Percentiles rank a stretch among this genome's conserved stretches.
phyloP scores from a whole-genome alignment of 2,329 filamentous ascomycete genomes.

The Microcyclosporella mali region DNA sequence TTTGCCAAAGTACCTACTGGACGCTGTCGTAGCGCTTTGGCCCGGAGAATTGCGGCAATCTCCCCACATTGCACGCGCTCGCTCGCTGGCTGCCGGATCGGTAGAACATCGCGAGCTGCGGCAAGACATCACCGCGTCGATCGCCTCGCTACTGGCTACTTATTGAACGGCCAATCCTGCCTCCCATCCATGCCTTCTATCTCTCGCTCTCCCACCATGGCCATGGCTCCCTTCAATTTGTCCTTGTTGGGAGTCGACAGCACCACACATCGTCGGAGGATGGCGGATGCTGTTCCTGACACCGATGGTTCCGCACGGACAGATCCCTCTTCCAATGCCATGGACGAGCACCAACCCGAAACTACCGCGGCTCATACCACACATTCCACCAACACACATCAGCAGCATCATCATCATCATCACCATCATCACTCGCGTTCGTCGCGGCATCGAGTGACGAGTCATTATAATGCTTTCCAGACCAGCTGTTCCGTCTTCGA shows the following conservation, averaged over 20 bases:
- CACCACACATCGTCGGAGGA: neutral
- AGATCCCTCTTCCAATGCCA: no score
- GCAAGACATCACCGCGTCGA: constrained; percentile 3
- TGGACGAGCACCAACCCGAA: neutral
- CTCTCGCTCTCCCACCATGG: neutral
- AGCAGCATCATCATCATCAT: neutral
- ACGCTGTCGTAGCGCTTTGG: no score
- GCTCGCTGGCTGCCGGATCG: no score
- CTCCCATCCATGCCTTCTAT: no score
- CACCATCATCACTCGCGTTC: constrained; percentile 3
- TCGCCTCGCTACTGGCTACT: no score
- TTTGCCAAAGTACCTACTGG: no score
- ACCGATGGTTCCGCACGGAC: neutral
- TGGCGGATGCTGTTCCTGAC: neutral
- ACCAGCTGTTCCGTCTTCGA: constrained; percentile 25
- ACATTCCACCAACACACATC: neutral
- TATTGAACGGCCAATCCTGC: no score
- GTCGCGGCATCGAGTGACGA: constrained; percentile 23
- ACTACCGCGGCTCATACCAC: neutral
- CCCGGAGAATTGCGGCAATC: no score
- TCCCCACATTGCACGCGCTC: no score
- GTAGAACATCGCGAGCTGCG: constrained; percentile 6
- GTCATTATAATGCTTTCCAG: constrained; percentile 33
- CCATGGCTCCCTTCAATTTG: constrained; percentile 4
- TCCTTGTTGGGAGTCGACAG: constrained; percentile 1